phyloP scores from a whole-genome alignment of 192 early-diverging fungal genomes.

The Allomyces macrogynus region DNA sequence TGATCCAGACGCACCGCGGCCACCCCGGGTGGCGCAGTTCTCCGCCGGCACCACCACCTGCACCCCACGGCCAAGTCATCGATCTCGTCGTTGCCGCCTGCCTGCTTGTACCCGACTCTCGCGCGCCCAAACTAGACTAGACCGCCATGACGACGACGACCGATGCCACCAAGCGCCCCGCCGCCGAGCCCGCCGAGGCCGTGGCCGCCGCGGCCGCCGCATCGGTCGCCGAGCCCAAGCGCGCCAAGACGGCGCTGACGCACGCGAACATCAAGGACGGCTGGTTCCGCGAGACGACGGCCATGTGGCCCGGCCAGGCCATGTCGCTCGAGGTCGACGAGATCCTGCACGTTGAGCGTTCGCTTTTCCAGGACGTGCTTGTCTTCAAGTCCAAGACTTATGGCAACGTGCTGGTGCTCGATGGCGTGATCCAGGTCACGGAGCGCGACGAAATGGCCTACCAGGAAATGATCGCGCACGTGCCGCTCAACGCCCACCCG shows the following conservation, averaged over 20 bases:
- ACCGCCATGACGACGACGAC: no score
- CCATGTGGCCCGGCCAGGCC: constrained; percentile 98
- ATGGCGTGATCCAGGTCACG: constrained; percentile 93
- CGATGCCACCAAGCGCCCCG: no score
- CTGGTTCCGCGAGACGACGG: constrained; percentile 88
- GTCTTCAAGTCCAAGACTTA: constrained; percentile 90
- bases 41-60: no score
- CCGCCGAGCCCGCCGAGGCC: no score
- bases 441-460: constrained; percentile 98
- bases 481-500: constrained; percentile 83
- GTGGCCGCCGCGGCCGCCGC: no score
- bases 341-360: constrained; percentile 87
- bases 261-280: constrained; percentile 87
- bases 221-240: no score
- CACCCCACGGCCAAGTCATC: no score
- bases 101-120: no score
- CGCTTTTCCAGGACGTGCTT: constrained; percentile 88
- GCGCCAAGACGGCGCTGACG: constrained; percentile 17
- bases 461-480: constrained; percentile 99
- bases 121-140: no score
- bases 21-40: no score
- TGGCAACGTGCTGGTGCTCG: constrained; percentile 91
- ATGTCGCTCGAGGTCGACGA: constrained; percentile 89
- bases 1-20: no score
- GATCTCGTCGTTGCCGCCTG: no score